Conservation (phyloP, 1,284 basidiomycete species). For the Pascua sp. region DNA sequence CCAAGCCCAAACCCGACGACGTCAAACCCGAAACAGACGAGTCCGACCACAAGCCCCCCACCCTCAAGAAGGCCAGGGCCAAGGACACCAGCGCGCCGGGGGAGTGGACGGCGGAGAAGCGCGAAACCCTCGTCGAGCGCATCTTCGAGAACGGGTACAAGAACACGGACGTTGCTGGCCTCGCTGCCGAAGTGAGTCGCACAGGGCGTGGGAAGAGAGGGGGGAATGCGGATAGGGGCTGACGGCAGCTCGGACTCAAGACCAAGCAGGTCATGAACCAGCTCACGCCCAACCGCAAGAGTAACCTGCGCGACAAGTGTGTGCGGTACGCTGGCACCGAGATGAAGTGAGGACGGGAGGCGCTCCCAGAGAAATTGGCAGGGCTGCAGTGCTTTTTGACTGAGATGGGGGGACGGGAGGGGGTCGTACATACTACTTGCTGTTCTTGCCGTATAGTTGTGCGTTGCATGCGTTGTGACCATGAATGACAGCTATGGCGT, state of each 20-base stretch:
- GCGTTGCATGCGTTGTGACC: too few relatives aligned
- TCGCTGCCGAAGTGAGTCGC: conserved; percentile 23
- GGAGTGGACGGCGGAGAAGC: conserved; percentile 24
- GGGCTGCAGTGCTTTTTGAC: too few relatives aligned
- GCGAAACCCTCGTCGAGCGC: conserved; percentile 23
- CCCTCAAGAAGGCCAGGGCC: conserved; percentile 6
- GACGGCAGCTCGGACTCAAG: conserved; percentile 20
- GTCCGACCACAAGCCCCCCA: too few relatives aligned
- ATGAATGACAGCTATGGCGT: too few relatives aligned
- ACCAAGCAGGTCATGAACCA: conserved; percentile 24
- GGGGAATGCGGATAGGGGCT: background rate
- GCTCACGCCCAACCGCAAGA: conserved; percentile 26
- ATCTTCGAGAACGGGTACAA: conserved; percentile 27
- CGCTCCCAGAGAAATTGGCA: too few relatives aligned
- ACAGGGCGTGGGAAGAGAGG: too few relatives aligned
- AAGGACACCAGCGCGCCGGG: conserved; percentile 1
- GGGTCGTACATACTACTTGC: too few relatives aligned
- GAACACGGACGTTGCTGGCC: conserved; percentile 13
- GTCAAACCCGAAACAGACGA: too few relatives aligned
- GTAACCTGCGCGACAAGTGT: conserved; percentile 28
- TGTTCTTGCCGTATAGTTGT: too few relatives aligned
- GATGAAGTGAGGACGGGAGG: too few relatives aligned
- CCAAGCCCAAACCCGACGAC: too few relatives aligned
- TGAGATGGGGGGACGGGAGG: too few relatives aligned
- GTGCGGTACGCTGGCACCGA: background rate